Evolutionary conservation across 106 monocot genomes (phyloP), one percentile per base, ranked within the genome.

Genomic region (Hemerocallis citrina): DNA sequence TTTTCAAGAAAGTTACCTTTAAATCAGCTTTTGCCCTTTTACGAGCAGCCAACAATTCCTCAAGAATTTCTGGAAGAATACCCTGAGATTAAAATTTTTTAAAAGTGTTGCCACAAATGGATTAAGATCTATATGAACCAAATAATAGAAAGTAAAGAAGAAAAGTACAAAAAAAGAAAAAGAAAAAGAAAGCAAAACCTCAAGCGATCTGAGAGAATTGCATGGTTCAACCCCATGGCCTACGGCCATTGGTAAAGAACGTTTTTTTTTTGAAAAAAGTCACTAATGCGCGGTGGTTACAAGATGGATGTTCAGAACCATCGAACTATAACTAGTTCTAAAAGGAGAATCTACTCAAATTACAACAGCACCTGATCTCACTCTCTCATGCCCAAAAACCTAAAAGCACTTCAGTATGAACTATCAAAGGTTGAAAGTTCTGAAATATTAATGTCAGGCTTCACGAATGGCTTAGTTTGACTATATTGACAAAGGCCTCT

Each of bases 11-110:
- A 57, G 61, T 41, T 38, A 98, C 98, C 81, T 98, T 98, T 47
- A 98, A 39, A 87, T 98, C 98, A 55, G 98, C 92, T 88, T 98
- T 98, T 31, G 98, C 98, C 70, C 92, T 98, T 79, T 88, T 98
- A 51, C 98, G 98, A 77, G 92, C 98, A 77, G 91, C 68, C 70
- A 98, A 75, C 47, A 98, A 73, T 69, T 98, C 98, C 77, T 98
- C 98, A 66, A 98, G 88, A 62, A 98, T 92, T 82, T 98, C 98
- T 70, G 98, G 98, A 40, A 98, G 81, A 68, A 98, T 82, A 24
- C 98, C 98, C 98, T 98, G 74, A 66, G n/a, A 54, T 51, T 3
- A 62, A 49, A 68, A 2, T n/a, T 51, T n/a, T n/a, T n/a, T n/a
- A n/a, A n/a, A n/a, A 35, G 13, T 16, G 12, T 15, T 35, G 46